phyloP scores from a whole-genome alignment of 495 filamentous ascomycete genomes.

The Paragyromitra xinjiangensis region DNA sequence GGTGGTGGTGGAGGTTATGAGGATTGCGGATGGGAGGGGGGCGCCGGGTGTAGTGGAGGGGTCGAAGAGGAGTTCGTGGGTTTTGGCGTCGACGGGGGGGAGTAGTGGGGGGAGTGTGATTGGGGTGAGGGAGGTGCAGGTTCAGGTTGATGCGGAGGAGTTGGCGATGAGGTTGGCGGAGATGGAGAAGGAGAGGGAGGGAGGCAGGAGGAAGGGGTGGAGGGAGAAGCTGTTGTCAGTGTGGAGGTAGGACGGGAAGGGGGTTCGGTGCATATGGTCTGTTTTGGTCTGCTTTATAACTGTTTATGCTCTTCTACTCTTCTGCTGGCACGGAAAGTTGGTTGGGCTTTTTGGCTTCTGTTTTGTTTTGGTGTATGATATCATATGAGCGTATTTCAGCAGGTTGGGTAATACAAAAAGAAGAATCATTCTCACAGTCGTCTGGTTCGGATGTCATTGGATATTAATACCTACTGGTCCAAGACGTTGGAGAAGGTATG shows the following conservation, averaged over 20 bases:
- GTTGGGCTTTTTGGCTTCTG: too few relatives aligned
- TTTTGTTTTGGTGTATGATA: too few relatives aligned
- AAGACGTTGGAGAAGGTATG: too few relatives aligned
- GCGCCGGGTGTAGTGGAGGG: neutral
- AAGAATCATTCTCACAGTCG: too few relatives aligned
- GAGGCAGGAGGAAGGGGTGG: neutral
- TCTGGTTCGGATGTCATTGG: too few relatives aligned
- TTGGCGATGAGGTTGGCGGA: constrained; percentile 17
- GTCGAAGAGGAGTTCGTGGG: too few relatives aligned
- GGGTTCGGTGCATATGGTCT: neutral
- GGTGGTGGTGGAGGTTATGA: neutral
- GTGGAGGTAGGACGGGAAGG: neutral
- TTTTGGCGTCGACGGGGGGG: neutral
- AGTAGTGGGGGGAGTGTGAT: constrained; percentile 14
- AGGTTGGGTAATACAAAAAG: too few relatives aligned
- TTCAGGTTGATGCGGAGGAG: constrained; percentile 29
- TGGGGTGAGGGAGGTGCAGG: constrained; percentile 8
- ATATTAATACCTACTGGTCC: too few relatives aligned
- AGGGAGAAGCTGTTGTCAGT: constrained; percentile 26
- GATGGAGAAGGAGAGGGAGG: constrained; percentile 19
- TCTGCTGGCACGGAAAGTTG: too few relatives aligned
- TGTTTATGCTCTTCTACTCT: too few relatives aligned
- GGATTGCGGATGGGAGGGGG: constrained; percentile 8
- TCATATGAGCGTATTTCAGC: too few relatives aligned
- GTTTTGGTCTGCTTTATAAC: neutral